Base-by-base conservation (phyloP, 306 rosid species). In the Gastrolobium villosum region DNA sequence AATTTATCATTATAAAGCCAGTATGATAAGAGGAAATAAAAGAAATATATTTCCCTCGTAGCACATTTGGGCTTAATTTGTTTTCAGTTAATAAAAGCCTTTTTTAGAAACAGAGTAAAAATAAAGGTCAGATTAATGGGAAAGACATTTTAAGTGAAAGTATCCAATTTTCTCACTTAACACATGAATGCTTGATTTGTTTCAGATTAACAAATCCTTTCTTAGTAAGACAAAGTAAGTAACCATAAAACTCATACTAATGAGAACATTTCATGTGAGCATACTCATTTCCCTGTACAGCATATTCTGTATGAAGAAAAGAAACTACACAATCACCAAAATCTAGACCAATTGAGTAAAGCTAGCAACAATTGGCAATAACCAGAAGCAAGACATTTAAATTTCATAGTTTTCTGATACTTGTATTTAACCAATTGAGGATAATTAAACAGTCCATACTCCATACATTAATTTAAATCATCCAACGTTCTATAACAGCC, bases 251-350 rank as follows among this genome's bases (percentile, higher is more conserved):
- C 13, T 30, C 4, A 57, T 7, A 67, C 11, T 6, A 30, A 11
- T 5, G 3, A 36, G 20, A 10, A 34, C 10, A 66, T 67, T n/a
- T 40, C 43, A 36, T 41, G 55, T 3, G 31, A 57, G 40, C 36
- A 26, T 44, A 45, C 63, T 46, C 34, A 26, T 7, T 75, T n/a
- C 48, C 5, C 14, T 10, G 35, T 5, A 35, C 7, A 54, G 14
- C 10, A 10, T 31, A 43, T 10, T 5, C 39, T 57, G 20, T 55
- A 40, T 8, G 35, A 60, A 68, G 53, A 31, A 45, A 34, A 79
- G 65, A 70, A 46, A 59, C 56, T 3, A 49, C 5, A 30, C 44
- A 70, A 64, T 49, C 45, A 48, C 63, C 43, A 46, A 36, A 76
- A 59, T 36, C 13, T 41, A 67, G 68, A 68, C 11, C n/a, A 53